These are phyloP conservation scores for Lasiosphaeria ovina DNA, from an alignment of 495 filamentous ascomycete species.

Conservation along the genomic window DNA sequence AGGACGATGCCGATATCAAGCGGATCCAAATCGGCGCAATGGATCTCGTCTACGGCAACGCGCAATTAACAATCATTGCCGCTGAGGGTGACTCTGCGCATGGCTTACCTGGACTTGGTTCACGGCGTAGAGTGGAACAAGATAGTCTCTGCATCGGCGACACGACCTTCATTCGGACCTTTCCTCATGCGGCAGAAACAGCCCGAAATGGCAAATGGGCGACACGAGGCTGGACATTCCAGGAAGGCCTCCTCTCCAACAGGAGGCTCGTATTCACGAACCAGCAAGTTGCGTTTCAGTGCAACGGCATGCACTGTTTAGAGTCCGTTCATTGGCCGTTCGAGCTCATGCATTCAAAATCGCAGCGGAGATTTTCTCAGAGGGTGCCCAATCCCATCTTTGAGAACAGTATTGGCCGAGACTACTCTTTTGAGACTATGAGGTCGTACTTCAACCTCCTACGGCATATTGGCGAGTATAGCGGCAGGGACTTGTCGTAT, in stretches of 20 bases:
- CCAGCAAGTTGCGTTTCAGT: not conserved
- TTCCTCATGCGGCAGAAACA: not conserved
- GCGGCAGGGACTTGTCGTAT: not conserved
- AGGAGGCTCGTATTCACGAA: not conserved
- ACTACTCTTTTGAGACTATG: not conserved
- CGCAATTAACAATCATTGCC: not conserved
- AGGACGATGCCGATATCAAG: not conserved
- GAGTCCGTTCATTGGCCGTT: not conserved
- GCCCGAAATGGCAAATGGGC: not conserved
- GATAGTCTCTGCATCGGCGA: not conserved
- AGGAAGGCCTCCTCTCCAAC: not conserved
- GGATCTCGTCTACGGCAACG: not conserved
- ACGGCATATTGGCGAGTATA: not conserved
- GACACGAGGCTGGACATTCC: not conserved
- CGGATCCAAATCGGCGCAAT: not conserved
- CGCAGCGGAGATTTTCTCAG: not conserved
- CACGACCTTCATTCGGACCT: not conserved
- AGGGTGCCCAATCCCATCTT: not conserved
- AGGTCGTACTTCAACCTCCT: not conserved
- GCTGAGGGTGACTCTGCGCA: not conserved
- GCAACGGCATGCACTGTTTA: not conserved
- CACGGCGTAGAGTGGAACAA: not conserved
- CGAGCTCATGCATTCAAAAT: not conserved
- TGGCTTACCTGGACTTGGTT: not conserved
- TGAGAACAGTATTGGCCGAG: not conserved